Conservation (phyloP, 192 early-diverging fungal species). For the Coemansia furcata region DNA sequence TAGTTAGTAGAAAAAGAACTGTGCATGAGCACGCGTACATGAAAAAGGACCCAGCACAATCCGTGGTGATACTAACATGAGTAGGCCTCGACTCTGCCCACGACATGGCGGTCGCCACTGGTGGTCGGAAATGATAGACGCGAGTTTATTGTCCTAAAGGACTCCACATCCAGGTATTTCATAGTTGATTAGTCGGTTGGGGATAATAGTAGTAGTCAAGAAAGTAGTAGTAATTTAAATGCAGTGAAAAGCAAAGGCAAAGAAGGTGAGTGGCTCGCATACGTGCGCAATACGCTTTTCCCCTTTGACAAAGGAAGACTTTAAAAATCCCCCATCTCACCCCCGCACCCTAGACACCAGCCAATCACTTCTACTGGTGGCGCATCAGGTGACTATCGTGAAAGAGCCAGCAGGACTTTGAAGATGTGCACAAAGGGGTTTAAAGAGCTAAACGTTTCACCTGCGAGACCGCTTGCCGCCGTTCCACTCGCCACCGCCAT, state of each 20-base stretch:
- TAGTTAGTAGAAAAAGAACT: not conserved
- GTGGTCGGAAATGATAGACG: slow-evolving; percentile 77
- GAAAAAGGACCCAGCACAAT: not conserved
- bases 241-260: not conserved
- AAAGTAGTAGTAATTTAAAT: not conserved
- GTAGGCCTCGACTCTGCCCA: slow-evolving; percentile 89
- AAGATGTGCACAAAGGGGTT: not conserved
- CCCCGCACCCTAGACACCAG: not conserved
- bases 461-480: slow-evolving; percentile 24
- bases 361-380: not conserved
- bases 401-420: not conserved
- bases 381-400: not conserved
- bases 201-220: not conserved
- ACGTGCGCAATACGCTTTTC: not conserved
- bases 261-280: not conserved
- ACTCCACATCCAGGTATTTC: slow-evolving; percentile 85
- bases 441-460: not conserved
- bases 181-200: not conserved
- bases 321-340: not conserved
- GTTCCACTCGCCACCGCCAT: slow-evolving; percentile 21
- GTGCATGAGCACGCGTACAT: not conserved
- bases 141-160: slow-evolving; percentile 83
- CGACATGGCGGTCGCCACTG: slow-evolving; percentile 74
- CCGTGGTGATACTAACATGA: slow-evolving; percentile 71
- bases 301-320: not conserved